Evolutionary conservation across 176 grass and related monocot species (phyloP), one percentile per base, ranked within the genome.

Genomic region (Pontederia paniculata): DNA sequence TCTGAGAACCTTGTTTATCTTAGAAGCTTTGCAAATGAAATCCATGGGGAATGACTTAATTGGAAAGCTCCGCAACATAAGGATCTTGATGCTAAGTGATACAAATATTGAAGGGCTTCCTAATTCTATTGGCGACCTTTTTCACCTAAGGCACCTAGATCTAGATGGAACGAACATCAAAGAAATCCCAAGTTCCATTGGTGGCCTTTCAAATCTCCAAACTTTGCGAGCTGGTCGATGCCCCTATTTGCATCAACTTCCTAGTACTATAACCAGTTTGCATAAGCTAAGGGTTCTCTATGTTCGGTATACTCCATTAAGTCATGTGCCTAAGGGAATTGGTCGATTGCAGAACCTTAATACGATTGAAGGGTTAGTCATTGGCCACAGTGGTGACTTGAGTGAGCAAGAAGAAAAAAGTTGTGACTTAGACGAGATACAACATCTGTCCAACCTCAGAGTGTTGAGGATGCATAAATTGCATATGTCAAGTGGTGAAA

Each of bases 381-480:
- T 62, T 42, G 85, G 89, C 48, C 62, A 86, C 28, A 54, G 73
- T 12, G 79, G 50, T 17, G 61, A 55, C 42, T 65, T 23, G 28
- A 16, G 7, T 14, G 51, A 46, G 2, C 28, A 37, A 37, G 28
- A 37, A 37, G 5, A 37, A 78, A 80, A 65, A 81, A 6, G 28
- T 37, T 89, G 28, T 37, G 28, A 37, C 28, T 6, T 37, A 2
- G 28, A 37, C 28, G 28, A 37, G 28, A 62, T 94, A 22, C 74
- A 68, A 65, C 17, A 28, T 25, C 71, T 88, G 67, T 85, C 77
- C 54, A 78, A 82, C 52, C 61, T 95, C 63, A 88, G 84, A 67
- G 73, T 72, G 52, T 81, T 95, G 43, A 73, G 77, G 22, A 53
- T 95, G 60, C 70, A 84, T 43, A 85, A 72, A 46, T 45, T 95